phyloP scores from a whole-genome alignment of 176 grass and related monocot species.

The Hordeum marinum region DNA sequence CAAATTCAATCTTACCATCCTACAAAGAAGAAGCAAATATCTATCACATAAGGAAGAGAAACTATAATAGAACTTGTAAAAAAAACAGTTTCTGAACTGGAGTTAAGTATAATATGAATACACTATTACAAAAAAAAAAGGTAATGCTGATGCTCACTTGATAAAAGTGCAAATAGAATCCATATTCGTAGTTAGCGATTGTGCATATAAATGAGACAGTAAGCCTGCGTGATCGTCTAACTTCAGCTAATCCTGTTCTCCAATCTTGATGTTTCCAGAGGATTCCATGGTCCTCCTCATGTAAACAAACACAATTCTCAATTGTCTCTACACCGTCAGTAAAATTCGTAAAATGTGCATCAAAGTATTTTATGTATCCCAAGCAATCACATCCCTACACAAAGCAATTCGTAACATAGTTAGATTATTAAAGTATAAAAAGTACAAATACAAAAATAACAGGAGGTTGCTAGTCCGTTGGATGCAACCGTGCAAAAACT shows the following conservation, averaged over 20 bases:
- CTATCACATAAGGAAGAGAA: background rate
- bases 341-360: slow-evolving; percentile 97
- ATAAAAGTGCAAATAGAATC: slow-evolving; percentile 99
- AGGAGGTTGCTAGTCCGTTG: background rate
- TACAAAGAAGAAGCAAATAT: slow-evolving; percentile 19
- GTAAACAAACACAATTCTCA: slow-evolving; percentile 98
- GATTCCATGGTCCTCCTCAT: slow-evolving; percentile 98
- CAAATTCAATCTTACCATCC: slow-evolving; percentile 99
- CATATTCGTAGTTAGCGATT: slow-evolving; percentile 99
- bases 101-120: background rate
- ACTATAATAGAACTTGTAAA: background rate
- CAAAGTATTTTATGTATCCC: slow-evolving; percentile 98
- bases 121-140: background rate
- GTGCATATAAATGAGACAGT: slow-evolving; percentile 98
- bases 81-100: background rate
- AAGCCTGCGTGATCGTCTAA: slow-evolving; percentile 96
- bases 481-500: background rate
- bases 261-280: slow-evolving; percentile 99
- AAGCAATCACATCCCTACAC: slow-evolving; percentile 98
- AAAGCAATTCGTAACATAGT: background rate
- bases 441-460: background rate
- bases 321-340: slow-evolving; percentile 93
- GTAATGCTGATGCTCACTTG: slow-evolving; percentile 29
- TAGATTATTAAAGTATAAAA: slow-evolving; percentile 14
- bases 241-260: slow-evolving; percentile 98